Evolutionary conservation across 352 stramenopile species (phyloP).

Genomic region (Phytophthora sojae): DNA sequence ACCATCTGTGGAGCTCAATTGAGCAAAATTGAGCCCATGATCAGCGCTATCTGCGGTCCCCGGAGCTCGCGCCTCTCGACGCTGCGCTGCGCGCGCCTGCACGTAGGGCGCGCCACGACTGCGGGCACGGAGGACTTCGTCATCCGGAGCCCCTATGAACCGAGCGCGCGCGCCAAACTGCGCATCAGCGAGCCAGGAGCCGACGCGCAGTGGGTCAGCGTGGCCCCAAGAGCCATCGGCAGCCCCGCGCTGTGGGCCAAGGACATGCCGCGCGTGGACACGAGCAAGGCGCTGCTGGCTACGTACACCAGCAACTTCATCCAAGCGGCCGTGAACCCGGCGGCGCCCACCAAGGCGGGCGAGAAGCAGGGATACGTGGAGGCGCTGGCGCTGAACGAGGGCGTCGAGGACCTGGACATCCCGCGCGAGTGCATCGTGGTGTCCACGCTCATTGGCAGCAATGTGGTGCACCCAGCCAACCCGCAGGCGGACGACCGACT

Average conservation of each 20-base stretch:
- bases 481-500: constrained; percentile 48
- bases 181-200: constrained; percentile 40
- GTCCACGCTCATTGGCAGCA: constrained; percentile 64
- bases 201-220: constrained; percentile 24
- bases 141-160: constrained; percentile 26
- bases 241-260: constrained; percentile 74
- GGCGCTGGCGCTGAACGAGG: constrained; percentile 71
- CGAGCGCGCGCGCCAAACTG: constrained; percentile 30
- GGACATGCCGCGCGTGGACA: constrained; percentile 74
- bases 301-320: constrained; percentile 71
- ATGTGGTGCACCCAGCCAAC: constrained; percentile 44
- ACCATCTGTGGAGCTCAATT: background rate
- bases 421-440: constrained; percentile 70
- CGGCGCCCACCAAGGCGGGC: constrained; percentile 18
- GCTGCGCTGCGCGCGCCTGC: constrained; percentile 39
- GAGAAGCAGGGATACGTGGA: constrained; percentile 79
- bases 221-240: constrained; percentile 58
- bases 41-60: constrained; percentile 9
- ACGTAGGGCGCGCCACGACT: constrained; percentile 56
- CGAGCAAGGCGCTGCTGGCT: constrained; percentile 47
- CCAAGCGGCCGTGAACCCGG: constrained; percentile 64
- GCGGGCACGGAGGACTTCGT: constrained; percentile 58
- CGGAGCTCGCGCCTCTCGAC: constrained; percentile 5
- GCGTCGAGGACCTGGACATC: constrained; percentile 65
- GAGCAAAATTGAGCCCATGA: constrained; percentile 8